Evolutionary conservation across 306 rosid species (phyloP).

Genomic region (Trifolium subterraneum): DNA sequence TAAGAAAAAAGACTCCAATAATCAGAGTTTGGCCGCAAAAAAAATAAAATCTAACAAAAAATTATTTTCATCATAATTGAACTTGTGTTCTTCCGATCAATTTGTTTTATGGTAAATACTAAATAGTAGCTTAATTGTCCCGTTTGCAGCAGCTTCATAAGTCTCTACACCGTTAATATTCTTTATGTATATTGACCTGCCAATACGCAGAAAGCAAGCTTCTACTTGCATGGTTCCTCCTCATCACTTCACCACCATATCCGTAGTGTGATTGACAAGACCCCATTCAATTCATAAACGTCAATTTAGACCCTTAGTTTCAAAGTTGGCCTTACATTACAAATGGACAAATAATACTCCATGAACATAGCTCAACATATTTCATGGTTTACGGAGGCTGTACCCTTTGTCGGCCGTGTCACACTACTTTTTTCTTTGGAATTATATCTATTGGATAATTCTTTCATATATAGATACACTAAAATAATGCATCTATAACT

Average conservation of each 20-base stretch:
- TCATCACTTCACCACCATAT: not conserved
- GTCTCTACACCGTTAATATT: constrained; percentile 28
- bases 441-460: constrained; percentile 1
- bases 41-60: no score
- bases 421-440: constrained; percentile 1
- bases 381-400: constrained; percentile 43
- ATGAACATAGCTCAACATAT: constrained; percentile 26
- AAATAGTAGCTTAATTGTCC: not conserved
- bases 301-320: constrained; percentile 7
- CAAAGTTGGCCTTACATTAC: constrained; percentile 34
- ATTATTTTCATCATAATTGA: no score
- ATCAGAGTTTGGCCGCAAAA: no score
- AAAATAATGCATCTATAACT: not conserved
- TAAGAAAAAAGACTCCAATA: no score
- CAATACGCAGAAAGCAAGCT: constrained; percentile 4
- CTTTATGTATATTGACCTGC: constrained; percentile 15
- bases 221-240: constrained; percentile 6
- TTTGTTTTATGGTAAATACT: not conserved
- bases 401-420: constrained; percentile 38
- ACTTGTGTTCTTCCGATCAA: no score
- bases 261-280: constrained; percentile 37
- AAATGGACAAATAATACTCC: constrained; percentile 25
- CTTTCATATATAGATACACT: not conserved
- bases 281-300: constrained; percentile 19
- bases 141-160: not conserved